A percentile compares a stretch with the other conserved stretches of the same genome.
Evolutionary conservation across 2,329 filamentous ascomycete species (phyloP).

Genomic region (Ceratocystis ficicola): DNA sequence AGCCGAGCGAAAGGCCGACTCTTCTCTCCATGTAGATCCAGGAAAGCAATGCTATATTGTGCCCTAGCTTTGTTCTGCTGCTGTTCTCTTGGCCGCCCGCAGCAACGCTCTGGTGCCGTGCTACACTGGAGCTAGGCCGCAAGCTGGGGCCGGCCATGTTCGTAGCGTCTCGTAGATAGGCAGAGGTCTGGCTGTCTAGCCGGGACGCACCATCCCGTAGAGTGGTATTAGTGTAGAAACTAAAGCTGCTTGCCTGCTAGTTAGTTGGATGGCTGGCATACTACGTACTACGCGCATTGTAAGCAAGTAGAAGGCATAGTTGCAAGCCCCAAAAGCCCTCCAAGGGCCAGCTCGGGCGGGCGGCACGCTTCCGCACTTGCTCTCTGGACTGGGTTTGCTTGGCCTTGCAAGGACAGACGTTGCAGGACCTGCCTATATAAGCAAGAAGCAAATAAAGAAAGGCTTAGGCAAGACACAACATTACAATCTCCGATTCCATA

Average conservation of each 20-base stretch:
- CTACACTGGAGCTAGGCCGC: too few species aligned
- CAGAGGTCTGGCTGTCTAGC: too few species aligned
- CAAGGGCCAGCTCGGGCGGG: neutral
- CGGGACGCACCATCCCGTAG: too few species aligned
- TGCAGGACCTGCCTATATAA: neutral
- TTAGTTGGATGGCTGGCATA: too few species aligned
- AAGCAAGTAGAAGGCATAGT: neutral
- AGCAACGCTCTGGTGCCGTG: too few species aligned
- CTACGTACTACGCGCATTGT: neutral
- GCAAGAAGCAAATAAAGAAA: neutral
- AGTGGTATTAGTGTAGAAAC: too few species aligned
- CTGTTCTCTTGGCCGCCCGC: too few species aligned
- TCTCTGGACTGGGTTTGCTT: neutral
- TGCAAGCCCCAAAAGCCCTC: neutral
- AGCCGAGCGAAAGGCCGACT: neutral
- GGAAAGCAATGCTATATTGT: neutral
- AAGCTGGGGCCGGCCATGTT: too few species aligned
- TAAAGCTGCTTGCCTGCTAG: too few species aligned
- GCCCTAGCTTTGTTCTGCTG: neutral
- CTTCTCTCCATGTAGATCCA: neutral
- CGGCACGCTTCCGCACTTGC: constrained; percentile 1
- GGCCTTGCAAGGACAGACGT: neutral
- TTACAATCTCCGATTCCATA: constrained; percentile 1
- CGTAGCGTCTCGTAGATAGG: too few species aligned
- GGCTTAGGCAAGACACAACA: neutral